Percentiles rank a stretch among this genome's conserved stretches.
Evolutionary conservation across 2,329 filamentous ascomycete species (phyloP).

Genomic region (Fusarium sp.): DNA sequence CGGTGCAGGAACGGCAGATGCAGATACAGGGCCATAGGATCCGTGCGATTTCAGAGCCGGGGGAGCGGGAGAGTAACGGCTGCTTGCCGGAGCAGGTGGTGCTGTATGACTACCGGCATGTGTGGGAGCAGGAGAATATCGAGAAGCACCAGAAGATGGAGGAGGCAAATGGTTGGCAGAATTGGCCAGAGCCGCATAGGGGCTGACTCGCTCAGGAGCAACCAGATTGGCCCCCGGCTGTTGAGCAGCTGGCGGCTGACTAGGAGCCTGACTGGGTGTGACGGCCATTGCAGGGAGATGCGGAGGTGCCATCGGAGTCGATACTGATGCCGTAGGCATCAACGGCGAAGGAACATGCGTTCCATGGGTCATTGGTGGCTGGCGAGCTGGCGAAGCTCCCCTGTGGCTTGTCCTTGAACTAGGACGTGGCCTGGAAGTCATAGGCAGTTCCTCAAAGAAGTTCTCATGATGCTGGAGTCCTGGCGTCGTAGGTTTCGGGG

Average conservation of each 20-base stretch:
- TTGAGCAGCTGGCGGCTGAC: conserved; percentile 21
- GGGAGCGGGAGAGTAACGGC: conserved; percentile 66
- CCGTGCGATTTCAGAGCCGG: conserved; percentile 54
- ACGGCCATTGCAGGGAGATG: conserved; percentile 20
- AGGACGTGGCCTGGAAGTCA: conserved; percentile 70
- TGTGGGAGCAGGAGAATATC: conserved; percentile 72
- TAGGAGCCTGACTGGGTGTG: conserved; percentile 18
- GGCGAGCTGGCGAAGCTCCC: conserved; percentile 56
- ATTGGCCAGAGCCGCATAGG: conserved; percentile 62
- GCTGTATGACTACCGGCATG: conserved; percentile 44
- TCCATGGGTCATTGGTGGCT: conserved; percentile 43
- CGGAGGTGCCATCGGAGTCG: conserved; percentile 36
- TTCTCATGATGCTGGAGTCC: conserved; percentile 59
- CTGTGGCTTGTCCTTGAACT: conserved; percentile 65
- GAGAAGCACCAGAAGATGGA: conserved; percentile 51
- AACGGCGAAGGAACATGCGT: conserved; percentile 43
- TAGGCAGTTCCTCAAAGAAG: conserved; percentile 84
- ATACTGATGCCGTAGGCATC: conserved; percentile 31
- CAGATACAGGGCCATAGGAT: conserved; percentile 53
- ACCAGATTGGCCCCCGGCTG: conserved; percentile 57
- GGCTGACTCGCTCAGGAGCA: conserved; percentile 63
- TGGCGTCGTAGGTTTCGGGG: conserved; percentile 50
- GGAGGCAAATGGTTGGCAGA: conserved; percentile 48
- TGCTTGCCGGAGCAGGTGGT: conserved; percentile 56
- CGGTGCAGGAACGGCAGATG: conserved; percentile 55